These are phyloP conservation scores for Cinnamomum micranthum DNA, from an alignment of 164 flowering plant genomes.

Conservation along the genomic window DNA sequence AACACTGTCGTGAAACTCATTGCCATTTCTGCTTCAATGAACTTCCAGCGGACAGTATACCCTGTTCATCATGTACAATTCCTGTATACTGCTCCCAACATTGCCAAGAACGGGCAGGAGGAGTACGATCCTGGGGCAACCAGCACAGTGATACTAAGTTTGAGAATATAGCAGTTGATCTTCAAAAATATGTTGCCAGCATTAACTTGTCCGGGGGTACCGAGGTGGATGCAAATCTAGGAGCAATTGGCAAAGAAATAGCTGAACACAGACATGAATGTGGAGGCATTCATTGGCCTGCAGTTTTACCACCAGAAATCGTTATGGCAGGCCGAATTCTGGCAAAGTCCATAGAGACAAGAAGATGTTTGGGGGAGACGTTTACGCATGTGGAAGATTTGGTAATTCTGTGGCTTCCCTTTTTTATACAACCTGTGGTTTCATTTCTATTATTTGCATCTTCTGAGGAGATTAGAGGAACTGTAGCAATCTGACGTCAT, in stretches of 20 bases:
- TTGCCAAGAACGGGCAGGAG: conserved; percentile 68
- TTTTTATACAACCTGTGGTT: background rate
- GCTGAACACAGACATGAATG: conserved; percentile 85
- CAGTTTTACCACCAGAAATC: conserved; percentile 65
- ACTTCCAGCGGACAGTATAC: conserved; percentile 67
- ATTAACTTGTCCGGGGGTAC: conserved; percentile 15
- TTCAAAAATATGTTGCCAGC: conserved; percentile 33
- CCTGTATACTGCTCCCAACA: conserved; percentile 65
- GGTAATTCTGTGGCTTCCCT: conserved; percentile 35
- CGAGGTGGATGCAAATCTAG: conserved; percentile 11
- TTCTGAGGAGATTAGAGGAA: background rate
- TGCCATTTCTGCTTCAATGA: conserved; percentile 87
- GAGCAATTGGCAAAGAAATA: conserved; percentile 14
- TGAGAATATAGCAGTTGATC: conserved; percentile 29
- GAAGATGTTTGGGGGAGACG: conserved; percentile 13
- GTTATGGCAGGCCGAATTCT: conserved; percentile 74
- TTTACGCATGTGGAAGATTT: conserved; percentile 21
- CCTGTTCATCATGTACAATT: conserved; percentile 71
- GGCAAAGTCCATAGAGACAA: conserved; percentile 40
- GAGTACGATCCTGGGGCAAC: conserved; percentile 18
- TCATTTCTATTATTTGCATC: background rate
- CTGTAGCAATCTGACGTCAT: no score
- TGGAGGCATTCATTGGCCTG: conserved; percentile 74
- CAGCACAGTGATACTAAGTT: conserved; percentile 5
- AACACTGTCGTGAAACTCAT: conserved; percentile 71